Evolutionary conservation across 2,329 filamentous ascomycete genomes (phyloP), one percentile per base, ranked within the genome.

Genomic region (Talaromyces sp.): DNA sequence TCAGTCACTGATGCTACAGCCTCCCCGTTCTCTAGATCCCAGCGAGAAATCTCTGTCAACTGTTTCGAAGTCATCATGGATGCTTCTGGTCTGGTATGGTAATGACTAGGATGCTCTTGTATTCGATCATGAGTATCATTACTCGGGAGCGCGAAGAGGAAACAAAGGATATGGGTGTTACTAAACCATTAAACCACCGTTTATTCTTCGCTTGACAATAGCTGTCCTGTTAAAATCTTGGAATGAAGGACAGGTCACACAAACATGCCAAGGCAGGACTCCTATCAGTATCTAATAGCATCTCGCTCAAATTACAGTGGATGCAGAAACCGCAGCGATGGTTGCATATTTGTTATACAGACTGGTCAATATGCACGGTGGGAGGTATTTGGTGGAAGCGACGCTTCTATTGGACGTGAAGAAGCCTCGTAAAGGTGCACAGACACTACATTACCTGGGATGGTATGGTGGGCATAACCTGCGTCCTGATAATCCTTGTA

Each of bases 1-100:
- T 68, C 36, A 14, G 64, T 68, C 28, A 69, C 61, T 33, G 60
- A 57, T 59, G 57, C 57, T 42, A 2, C 34, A 44, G 12, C 23
- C 30, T 3, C 44, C 34, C 7, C 3, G 7, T 10, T 51, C 44
- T 40, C n/a, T 40, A 40, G 47, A 53, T 27, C 23, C 30, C 14
- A 16, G 1, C 44, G 57, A 18, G 44, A 50, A 34, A 59, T 50
- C 18, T 59, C 47, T 12, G n/a, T 51, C 44, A 53, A 27, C 31
- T 56, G 34, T 33, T 56, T 42, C 33, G 28, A 42, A 27, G 33
- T 42, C 54, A 56, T 56, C 9, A 56, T 56, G 18, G 54, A 56
- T 4, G 54, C 4, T 56, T 56, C 27, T 44, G 28, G n/a, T 56
- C 9, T 42, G 8, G 33, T 56, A 56, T 40, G 8, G 54, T 8